A percentile compares a stretch with the other conserved stretches of the same genome.
Evolutionary conservation across 2,329 filamentous ascomycete species (phyloP).

Genomic region (Chaetomium globosum): DNA sequence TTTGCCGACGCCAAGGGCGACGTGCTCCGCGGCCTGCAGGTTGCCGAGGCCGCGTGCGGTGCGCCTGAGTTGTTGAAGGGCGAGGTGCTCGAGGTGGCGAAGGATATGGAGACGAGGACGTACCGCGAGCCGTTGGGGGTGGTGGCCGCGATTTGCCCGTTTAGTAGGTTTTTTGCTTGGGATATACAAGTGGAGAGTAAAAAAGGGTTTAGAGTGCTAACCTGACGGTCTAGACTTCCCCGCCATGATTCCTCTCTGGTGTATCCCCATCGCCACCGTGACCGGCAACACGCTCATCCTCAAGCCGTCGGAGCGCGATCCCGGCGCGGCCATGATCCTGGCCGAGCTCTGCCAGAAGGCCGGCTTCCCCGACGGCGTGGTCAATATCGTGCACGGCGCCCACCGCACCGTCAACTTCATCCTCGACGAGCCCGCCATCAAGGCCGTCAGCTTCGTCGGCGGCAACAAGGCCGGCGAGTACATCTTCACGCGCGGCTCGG

Average conservation of each 20-base stretch:
- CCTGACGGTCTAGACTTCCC: constrained; percentile 67
- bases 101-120: constrained; percentile 85
- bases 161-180: constrained; percentile 61
- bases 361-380: constrained; percentile 77
- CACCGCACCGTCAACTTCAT: constrained; percentile 84
- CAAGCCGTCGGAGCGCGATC: constrained; percentile 85
- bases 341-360: constrained; percentile 78
- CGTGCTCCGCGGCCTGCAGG: constrained; percentile 79
- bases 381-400: constrained; percentile 81
- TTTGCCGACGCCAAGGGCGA: constrained; percentile 81
- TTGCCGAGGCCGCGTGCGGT: constrained; percentile 78
- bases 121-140: constrained; percentile 82
- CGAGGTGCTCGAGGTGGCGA: constrained; percentile 80
- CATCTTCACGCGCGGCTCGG: constrained; percentile 76
- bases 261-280: constrained; percentile 79
- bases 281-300: constrained; percentile 83
- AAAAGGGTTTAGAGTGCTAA: neutral
- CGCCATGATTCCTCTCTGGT: constrained; percentile 93
- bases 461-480: constrained; percentile 88
- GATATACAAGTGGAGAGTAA: neutral
- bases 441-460: constrained; percentile 84
- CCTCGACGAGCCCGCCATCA: constrained; percentile 80
- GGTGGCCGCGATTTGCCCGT: constrained; percentile 82
- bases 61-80: constrained; percentile 82
- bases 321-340: constrained; percentile 82